Evolutionary conservation across 352 stramenopile species (phyloP), one percentile per base, ranked within the genome.

Genomic region (Globisporangium cystogenes): DNA sequence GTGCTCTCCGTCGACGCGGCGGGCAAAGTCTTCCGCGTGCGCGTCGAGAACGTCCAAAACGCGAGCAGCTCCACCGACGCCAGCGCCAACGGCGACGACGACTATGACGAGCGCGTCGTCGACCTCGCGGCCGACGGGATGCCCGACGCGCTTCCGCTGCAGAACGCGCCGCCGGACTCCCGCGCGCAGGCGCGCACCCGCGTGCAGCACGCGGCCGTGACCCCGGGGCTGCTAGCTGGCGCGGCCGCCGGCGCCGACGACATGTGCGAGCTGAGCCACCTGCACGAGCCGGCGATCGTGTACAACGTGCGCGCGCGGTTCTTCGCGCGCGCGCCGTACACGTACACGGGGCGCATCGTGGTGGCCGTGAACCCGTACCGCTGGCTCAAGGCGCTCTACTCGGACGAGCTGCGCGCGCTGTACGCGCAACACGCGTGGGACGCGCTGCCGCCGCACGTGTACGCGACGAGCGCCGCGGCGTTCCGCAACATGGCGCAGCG

Each of bases 311-410:
- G 75, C n/a, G n/a, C n/a, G 39, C 74, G 88, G 29, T 96, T 95
- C 61, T 77, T 76, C 44, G 60, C 65, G 16, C 69, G 75, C 18
- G 72, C 85, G 64, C 95, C 95, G 8, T 99, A 99, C 71, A 98
- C 95, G 16, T 96, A 95, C 58, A 97, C 96, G 2, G 94, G 94
- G 15, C 90, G 98, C 51, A 98, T 98, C 63, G 90, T 97, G 55
- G 76, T 99, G n/a, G 95, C 96, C 0, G 76, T 98, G 37, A 99
- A 99, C 71, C 96, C 95, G 46, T 99, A 98, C 62, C 86, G 91
- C 48, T 95, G 87, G 84, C 67, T 95, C 16, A 68, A 83, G 14
- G 74, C 89, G 41, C 66, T 95, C 37, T 97, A 97, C 61, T 66
- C 62, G 7, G 59, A 74, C 4, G 72, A 87, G 23, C 67, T 86